Conservation (phyloP, 2,329 filamentous ascomycete genomes). For the Bipolaris sorokiniana region DNA sequence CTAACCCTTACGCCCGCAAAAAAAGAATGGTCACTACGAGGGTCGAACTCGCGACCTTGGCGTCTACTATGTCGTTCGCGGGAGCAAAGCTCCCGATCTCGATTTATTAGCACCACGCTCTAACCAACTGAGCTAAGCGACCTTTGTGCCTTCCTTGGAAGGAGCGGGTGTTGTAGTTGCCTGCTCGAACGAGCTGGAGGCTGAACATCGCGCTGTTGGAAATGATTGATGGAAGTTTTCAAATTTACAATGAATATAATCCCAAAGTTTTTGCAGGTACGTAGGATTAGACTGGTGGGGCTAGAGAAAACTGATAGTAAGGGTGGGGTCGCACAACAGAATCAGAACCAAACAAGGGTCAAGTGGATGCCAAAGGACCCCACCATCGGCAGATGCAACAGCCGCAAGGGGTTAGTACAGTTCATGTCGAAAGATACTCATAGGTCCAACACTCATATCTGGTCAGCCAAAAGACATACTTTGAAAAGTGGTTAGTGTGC, state of each 20-base stretch:
- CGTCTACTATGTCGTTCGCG: background rate
- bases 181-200: too few species aligned
- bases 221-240: too few species aligned
- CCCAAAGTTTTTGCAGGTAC: too few species aligned
- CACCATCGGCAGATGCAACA: background rate
- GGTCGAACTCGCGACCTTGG: conserved; percentile 18
- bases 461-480: background rate
- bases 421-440: background rate
- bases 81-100: too few species aligned
- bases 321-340: too few species aligned
- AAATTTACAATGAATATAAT: too few species aligned
- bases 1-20: too few species aligned
- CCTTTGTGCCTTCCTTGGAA: conserved; percentile 22
- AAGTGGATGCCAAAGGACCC: background rate
- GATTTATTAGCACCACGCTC: conserved; percentile 3
- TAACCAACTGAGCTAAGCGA: conserved; percentile 10
- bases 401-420: background rate
- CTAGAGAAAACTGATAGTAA: too few species aligned
- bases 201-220: too few species aligned
- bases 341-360: too few species aligned
- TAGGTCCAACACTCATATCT: background rate
- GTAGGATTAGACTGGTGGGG: too few species aligned
- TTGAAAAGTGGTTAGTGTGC: background rate
- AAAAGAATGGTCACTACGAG: conserved; percentile 29
- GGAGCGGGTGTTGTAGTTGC: too few species aligned